Percentiles rank a stretch among this genome's conserved stretches.
Evolutionary conservation across 1,139 yeast species (phyloP).

Genomic region (Kodamaea sp.): DNA sequence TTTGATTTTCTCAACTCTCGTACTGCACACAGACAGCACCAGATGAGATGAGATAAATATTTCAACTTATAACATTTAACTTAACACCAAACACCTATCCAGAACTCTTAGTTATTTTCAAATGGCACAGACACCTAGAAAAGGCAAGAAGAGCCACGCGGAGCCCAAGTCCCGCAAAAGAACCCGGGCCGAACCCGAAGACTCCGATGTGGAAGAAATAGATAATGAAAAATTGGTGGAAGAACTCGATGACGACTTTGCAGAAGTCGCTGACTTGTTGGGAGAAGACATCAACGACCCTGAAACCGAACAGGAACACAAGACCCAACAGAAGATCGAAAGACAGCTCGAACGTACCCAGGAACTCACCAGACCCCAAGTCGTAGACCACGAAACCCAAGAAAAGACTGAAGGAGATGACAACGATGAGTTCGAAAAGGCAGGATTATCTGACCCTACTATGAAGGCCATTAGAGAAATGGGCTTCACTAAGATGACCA

Average conservation of each 20-base stretch:
- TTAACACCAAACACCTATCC: too few relatives aligned
- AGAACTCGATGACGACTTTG: constrained; percentile 53
- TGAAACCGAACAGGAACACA: constrained; percentile 27
- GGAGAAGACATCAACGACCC: constrained; percentile 48
- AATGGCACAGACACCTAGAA: constrained; percentile 13
- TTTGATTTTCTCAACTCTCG: too few relatives aligned
- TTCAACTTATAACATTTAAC: too few relatives aligned
- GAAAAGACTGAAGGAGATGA: constrained; percentile 28
- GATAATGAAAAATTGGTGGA: constrained; percentile 48
- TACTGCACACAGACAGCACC: too few relatives aligned
- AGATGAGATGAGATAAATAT: too few relatives aligned
- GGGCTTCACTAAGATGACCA: constrained; percentile 91
- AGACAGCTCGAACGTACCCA: constrained; percentile 21
- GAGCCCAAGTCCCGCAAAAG: constrained; percentile 18
- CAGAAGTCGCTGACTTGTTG: constrained; percentile 55
- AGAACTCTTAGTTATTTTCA: neutral
- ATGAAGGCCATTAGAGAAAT: constrained; percentile 73
- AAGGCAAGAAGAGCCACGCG: constrained; percentile 6
- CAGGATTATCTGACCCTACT: constrained; percentile 76
- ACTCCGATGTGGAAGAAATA: constrained; percentile 25
- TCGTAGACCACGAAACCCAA: constrained; percentile 9
- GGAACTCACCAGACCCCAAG: constrained; percentile 29
- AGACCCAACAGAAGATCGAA: constrained; percentile 20
- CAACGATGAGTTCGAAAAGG: constrained; percentile 47
- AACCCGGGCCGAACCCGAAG: constrained; percentile 16